A percentile compares a stretch with the other conserved stretches of the same genome.
These are phyloP conservation scores for Dendrostoma leiphaemia DNA, from an alignment of 2,329 filamentous ascomycete genomes.

Conservation along the genomic window DNA sequence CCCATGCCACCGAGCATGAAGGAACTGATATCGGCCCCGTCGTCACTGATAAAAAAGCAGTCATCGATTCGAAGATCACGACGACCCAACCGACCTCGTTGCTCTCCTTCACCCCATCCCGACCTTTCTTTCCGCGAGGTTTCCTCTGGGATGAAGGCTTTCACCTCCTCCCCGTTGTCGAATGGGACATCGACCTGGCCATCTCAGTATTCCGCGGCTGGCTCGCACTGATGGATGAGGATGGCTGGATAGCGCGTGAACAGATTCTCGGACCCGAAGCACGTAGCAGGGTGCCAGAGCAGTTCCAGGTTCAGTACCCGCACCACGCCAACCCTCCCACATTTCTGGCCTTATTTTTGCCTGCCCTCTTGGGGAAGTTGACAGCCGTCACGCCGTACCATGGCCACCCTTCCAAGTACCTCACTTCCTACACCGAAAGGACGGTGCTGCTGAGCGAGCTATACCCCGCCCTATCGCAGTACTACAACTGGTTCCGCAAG, in stretches of 20 bases:
- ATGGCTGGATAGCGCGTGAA: constrained; percentile 92
- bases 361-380: constrained; percentile 75
- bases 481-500: constrained; percentile 87
- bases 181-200: constrained; percentile 85
- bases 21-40: constrained; percentile 90
- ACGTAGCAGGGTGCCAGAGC: constrained; percentile 80
- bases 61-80: constrained; percentile 60
- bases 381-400: constrained; percentile 58
- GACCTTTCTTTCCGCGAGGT: constrained; percentile 87
- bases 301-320: constrained; percentile 89
- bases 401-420: constrained; percentile 44
- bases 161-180: constrained; percentile 81
- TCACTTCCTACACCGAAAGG: constrained; percentile 46
- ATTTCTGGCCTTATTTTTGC: constrained; percentile 74
- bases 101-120: constrained; percentile 81
- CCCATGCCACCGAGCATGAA: constrained; percentile 80
- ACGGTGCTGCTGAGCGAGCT: constrained; percentile 67
- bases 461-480: constrained; percentile 80
- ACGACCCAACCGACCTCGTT: constrained; percentile 77
- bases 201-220: constrained; percentile 84
- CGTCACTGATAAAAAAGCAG: constrained; percentile 78
- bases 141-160: constrained; percentile 97
- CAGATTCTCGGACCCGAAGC: constrained; percentile 87
- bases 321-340: constrained; percentile 94
- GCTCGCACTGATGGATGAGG: constrained; percentile 90